These are phyloP conservation scores for barrel medic (Medicago truncatula) DNA, from an alignment of 306 rosid genomes.

Conservation along the genomic window MtrunA17r5.0-ANR NC_053046.1:4432001-4432500, in stretches of 20 bases:
- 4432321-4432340: background rate
- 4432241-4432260: constrained; percentile 27
- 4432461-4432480: no score
- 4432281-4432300: background rate
- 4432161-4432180: constrained; percentile 70
- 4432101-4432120: constrained; percentile 28
- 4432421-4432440: background rate
- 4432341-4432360: constrained; percentile 22
- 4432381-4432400: background rate
- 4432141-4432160: constrained; percentile 56
- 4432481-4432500: no score
- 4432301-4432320: background rate
- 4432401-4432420: background rate
- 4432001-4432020: constrained; percentile 44
- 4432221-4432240: background rate
- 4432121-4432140: constrained; percentile 53
- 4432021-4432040: constrained; percentile 38
- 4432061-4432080: constrained; percentile 1
- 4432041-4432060: constrained; percentile 20
- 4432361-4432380: constrained; percentile 8
- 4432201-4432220: constrained; percentile 32
- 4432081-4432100: constrained; percentile 70
- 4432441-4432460: no score
- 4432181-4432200: constrained; percentile 47
- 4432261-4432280: constrained; percentile 46